Conservation (phyloP, 108 stramenopile genomes). For the Pseudonitzschia pungens region DNA sequence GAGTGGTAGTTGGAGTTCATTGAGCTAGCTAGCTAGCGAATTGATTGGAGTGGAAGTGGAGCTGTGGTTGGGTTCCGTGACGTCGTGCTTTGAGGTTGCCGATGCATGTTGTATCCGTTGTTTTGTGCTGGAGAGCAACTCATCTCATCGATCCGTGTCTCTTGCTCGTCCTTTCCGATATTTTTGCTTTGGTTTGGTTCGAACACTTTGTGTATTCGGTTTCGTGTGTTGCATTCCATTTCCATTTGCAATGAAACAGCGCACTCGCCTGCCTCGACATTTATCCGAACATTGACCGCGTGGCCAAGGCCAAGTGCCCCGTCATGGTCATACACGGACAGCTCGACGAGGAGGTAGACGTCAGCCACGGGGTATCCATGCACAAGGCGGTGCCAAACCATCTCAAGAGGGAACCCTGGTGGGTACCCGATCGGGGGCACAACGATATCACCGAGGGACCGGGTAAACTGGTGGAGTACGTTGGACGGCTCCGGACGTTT, state of each 20-base stretch:
- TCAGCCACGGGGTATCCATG: conserved; percentile 75
- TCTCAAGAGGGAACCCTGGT: conserved; percentile 79
- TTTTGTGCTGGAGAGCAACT: neutral
- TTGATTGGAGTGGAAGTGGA: too few relatives aligned
- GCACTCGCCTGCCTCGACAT: conserved; percentile 81
- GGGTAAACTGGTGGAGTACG: conserved; percentile 68
- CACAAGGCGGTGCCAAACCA: conserved; percentile 70
- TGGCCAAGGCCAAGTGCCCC: conserved; percentile 72
- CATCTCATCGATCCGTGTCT: conserved; percentile 2
- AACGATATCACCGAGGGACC: conserved; percentile 87
- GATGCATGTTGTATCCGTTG: neutral
- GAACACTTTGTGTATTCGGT: too few relatives aligned
- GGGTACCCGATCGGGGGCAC: conserved; percentile 85
- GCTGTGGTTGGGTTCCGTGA: too few relatives aligned
- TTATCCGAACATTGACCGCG: conserved; percentile 87
- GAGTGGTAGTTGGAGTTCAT: too few relatives aligned
- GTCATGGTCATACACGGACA: conserved; percentile 87
- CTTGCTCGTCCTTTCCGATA: too few relatives aligned
- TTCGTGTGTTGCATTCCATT: neutral
- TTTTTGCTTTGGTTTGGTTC: too few relatives aligned
- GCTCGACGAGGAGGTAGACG: conserved; percentile 77
- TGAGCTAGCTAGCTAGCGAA: too few relatives aligned
- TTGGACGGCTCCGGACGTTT: conserved; percentile 61
- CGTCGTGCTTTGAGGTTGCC: too few relatives aligned
- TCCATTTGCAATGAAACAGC: conserved; percentile 20